Percentiles rank a stretch among this genome's conserved stretches.
Conservation (phyloP, 352 stramenopile species). For the Halophytophthora polymorphica region DNA sequence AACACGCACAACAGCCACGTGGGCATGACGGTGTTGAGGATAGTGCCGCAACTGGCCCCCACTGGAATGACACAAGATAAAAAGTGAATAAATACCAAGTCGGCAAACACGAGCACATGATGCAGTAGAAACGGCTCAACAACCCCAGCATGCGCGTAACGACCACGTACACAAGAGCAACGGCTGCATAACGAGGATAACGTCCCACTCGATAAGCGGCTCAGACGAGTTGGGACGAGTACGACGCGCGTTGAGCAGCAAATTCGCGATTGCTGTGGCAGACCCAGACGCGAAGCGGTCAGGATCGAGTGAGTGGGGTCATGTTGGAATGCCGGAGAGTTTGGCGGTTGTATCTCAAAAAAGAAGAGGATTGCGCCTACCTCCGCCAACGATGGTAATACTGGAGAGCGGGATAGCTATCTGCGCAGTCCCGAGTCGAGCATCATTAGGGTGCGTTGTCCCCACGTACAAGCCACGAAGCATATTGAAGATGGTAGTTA, state of each 20-base stretch:
- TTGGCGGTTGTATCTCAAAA: too few relatives aligned
- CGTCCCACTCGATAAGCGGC: constrained; percentile 96
- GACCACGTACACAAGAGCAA: constrained; percentile 63
- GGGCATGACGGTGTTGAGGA: constrained; percentile 90
- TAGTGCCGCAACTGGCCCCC: constrained; percentile 77
- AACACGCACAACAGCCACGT: constrained; percentile 87
- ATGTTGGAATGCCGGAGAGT: neutral
- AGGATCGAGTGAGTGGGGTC: neutral
- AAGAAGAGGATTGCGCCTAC: constrained; percentile 3
- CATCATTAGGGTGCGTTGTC: too few relatives aligned
- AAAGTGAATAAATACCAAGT: constrained; percentile 9
- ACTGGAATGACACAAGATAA: constrained; percentile 33
- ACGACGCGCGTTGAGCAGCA: constrained; percentile 89
- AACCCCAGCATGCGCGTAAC: neutral
- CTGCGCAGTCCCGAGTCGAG: too few relatives aligned
- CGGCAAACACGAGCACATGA: too few relatives aligned
- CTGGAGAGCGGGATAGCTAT: constrained; percentile 95
- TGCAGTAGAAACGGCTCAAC: constrained; percentile 4
- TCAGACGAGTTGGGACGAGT: constrained; percentile 84
- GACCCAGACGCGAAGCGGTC: neutral
- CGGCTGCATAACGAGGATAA: constrained; percentile 96
- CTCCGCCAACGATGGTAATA: constrained; percentile 93
- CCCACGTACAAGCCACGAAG: neutral
- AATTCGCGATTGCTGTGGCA: constrained; percentile 85
- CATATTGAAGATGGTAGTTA: neutral